Base-by-base conservation (phyloP, 805 yeast genomes). In the Starmerella asiatica region DNA sequence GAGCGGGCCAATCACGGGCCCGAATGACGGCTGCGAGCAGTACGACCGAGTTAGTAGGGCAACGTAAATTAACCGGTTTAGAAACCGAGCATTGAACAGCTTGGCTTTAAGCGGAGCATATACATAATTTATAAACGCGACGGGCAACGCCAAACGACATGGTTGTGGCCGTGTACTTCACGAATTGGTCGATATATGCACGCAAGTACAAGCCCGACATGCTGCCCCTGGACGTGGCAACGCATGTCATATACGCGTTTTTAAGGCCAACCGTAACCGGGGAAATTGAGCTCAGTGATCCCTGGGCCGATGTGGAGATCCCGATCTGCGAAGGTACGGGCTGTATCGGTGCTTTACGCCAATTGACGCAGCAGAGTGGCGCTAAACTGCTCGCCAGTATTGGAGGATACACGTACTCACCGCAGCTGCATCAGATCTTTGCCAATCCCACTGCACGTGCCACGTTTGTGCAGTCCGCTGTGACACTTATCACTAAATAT, bases 161-260 rank as follows among this genome's bases (percentile, higher is more conserved):
- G 30, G 30, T 43, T 21, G 30, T 34, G 14, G 54, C 52, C 14
- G 45, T 44, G 8, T 53, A 53, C 27, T 53, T 49, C 39, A 38
- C 49, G 3, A 70, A 70, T 44, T 80, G 88, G 88, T 67, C 79
- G 0, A 73, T 77, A 15, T 82, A 83, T 52, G 66, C 59, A 21
- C 65, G 80, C 43, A 59, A 60, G 46, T 82, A 70, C 58, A 61
- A 58, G 38, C 91, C 80, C 2, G 58, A 59, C 17, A 75, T 79
- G 40, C 69, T 86, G 5, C 82, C 86, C 2, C 56, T 69, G 1
- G 56, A 65, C 0, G 49, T 56, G 9, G 54, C 80, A 0, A 73
- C 93, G 16, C 80, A 82, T 46, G 56, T 91, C 1, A 76, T 76
- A 52, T 91, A 80, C 57, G 80, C 95, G 0, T 88, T 88, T 57